Base-by-base conservation (phyloP, 2,329 filamentous ascomycete species). In the Trichoderma sp. region DNA sequence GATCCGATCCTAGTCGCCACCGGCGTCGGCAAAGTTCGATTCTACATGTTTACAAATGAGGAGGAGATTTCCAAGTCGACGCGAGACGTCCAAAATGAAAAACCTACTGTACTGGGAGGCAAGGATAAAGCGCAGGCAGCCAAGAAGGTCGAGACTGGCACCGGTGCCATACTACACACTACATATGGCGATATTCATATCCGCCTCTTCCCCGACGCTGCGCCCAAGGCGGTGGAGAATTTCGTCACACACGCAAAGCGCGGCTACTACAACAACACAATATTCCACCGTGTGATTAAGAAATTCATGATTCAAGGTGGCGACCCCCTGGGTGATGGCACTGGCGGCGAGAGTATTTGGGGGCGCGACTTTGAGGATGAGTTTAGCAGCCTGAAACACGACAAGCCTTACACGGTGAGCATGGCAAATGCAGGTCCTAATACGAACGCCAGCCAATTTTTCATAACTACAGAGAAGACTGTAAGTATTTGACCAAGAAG, bases 241-340 rank as follows among this genome's bases (percentile, higher is more conserved):
- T 99, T 99, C 80, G 93, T 97, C 70, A 97, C 94, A 0, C 96
- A 98, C 78, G 89, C 94, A 3, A 92, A 91, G 77, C 92, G 91
- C 72, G 94, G 93, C 1, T 99, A 99, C 81, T 99, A 99, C 85
- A 98, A 99, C 84, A 93, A 93, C 82, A 95, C 95, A 39, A 95
- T 98, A 76, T 99, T 99, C 86, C 96, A 99, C 82, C 92, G 96
- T 39, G 92, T 99, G 7, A 99, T 99, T 76, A 90, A 93, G 73
- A 98, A 98, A 79, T 99, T 99, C 84, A 99, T 99, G 97, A 97
- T 99, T 55, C 96, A 99, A 81, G 94, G 95, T 65, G 96, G 96
- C 58, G 97, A 99, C 78, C 96, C 97, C 0, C 92, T 94, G 0
- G 95, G 95, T 2, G 97, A 95, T 1, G 96, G 97, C 1, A 89